Percentiles rank a stretch among this genome's conserved stretches.
Evolutionary conservation across 768 basidiomycete species (phyloP).

Genomic region (Suillus spraguei): DNA sequence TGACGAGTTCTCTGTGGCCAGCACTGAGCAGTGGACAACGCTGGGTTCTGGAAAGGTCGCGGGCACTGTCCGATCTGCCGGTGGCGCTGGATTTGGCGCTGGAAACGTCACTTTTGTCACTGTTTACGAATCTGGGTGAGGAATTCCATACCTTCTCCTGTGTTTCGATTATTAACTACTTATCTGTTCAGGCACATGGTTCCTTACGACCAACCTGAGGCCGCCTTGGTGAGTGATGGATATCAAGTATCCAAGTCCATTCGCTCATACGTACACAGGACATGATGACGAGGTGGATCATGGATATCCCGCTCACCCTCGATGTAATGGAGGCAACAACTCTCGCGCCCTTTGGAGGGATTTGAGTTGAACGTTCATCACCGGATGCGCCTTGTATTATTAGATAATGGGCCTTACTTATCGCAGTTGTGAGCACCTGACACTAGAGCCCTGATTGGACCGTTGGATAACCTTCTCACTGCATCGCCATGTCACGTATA

Average conservation of each 20-base stretch:
- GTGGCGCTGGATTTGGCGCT: slow-evolving; percentile 60
- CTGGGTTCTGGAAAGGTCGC: slow-evolving; percentile 52
- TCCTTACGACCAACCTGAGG: slow-evolving; percentile 88
- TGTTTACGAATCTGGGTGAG: slow-evolving; percentile 80
- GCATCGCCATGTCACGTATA: background rate
- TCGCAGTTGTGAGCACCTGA: background rate
- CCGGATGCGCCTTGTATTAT: background rate
- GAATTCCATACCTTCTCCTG: slow-evolving; percentile 11
- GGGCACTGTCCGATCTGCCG: slow-evolving; percentile 73
- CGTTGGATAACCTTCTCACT: background rate
- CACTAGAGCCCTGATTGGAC: background rate
- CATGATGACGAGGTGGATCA: slow-evolving; percentile 61
- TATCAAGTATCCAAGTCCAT: background rate
- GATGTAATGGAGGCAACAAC: background rate
- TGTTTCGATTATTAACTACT: slow-evolving; percentile 7
- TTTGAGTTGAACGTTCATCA: background rate
- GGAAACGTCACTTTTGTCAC: slow-evolving; percentile 87
- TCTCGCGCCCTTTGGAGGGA: background rate
- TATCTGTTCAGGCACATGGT: slow-evolving; percentile 73
- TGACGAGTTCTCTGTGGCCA: slow-evolving; percentile 55
- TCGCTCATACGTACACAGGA: slow-evolving; percentile 41
- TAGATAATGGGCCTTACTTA: slow-evolving; percentile 5
- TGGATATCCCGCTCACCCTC: slow-evolving; percentile 48
- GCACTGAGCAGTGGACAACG: slow-evolving; percentile 59
- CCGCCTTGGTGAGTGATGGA: slow-evolving; percentile 60